phyloP scores from a whole-genome alignment of 2,329 filamentous ascomycete genomes.

The Botryotinia convoluta region DNA sequence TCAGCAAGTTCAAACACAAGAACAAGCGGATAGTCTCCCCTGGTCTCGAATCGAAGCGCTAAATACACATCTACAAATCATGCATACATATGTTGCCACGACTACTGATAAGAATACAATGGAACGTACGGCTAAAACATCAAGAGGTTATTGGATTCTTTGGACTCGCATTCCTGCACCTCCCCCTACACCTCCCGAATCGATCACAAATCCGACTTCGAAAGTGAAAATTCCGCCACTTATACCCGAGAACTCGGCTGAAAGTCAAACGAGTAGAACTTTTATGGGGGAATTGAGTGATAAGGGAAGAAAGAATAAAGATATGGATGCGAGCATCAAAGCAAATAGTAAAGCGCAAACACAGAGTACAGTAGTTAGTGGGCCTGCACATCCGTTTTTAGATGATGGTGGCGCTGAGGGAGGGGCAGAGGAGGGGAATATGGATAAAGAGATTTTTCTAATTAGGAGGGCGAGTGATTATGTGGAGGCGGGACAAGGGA shows the following conservation, averaged over 20 bases:
- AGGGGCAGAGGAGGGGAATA: constrained; percentile 15
- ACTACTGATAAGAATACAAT: constrained; percentile 46
- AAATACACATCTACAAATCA: constrained; percentile 62
- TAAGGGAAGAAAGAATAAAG: background rate
- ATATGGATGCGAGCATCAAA: background rate
- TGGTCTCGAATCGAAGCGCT: constrained; percentile 64
- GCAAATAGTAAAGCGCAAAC: constrained; percentile 19
- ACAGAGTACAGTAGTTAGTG: constrained; percentile 27
- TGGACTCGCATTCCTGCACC: constrained; percentile 56
- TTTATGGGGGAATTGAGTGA: background rate
- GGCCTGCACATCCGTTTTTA: constrained; percentile 36
- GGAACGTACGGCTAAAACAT: constrained; percentile 65
- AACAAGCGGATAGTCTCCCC: constrained; percentile 31
- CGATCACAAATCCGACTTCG: background rate
- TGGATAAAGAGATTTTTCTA: constrained; percentile 59
- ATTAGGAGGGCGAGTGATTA: constrained; percentile 60
- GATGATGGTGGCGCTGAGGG: constrained; percentile 16
- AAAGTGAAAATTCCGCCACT: constrained; percentile 22
- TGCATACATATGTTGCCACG: constrained; percentile 52
- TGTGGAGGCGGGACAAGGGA: constrained; percentile 23
- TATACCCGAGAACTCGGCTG: constrained; percentile 22
- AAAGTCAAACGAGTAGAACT: constrained; percentile 2
- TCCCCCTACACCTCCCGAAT: constrained; percentile 41
- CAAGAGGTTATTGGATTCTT: constrained; percentile 67
- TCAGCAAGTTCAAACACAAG: constrained; percentile 31